Evolutionary conservation across 23 red algal species (phyloP).

Genomic region (Cyanidioschyzon merolae): DNA sequence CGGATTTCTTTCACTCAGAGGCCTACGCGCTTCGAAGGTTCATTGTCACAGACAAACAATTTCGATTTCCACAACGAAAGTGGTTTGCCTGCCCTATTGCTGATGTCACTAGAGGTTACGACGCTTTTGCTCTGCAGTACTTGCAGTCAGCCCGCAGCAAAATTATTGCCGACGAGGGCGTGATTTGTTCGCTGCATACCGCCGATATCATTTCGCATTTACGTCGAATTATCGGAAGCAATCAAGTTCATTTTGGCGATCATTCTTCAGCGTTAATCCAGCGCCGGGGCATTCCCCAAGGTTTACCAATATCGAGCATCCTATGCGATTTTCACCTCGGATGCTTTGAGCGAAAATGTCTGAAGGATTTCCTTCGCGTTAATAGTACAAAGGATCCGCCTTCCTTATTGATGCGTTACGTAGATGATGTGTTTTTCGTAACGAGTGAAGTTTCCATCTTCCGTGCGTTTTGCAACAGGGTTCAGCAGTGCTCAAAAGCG

Average conservation of each 20-base stretch:
- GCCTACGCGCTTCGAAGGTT: not conserved
- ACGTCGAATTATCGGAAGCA: not conserved
- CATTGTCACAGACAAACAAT: not conserved
- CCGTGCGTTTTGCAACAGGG: not conserved
- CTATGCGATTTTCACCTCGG: not conserved
- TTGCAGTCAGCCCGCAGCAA: not conserved
- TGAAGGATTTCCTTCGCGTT: not conserved
- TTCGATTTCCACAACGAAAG: not conserved
- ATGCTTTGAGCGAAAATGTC: not conserved
- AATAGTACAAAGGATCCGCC: not conserved
- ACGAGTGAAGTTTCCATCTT: not conserved
- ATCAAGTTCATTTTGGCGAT: not conserved
- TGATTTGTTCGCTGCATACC: not conserved
- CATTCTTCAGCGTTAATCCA: not conserved
- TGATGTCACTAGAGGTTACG: not conserved
- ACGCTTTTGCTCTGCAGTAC: not conserved
- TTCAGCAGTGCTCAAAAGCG: not conserved
- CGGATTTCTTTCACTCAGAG: not conserved
- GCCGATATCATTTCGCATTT: not conserved
- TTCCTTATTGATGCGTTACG: not conserved
- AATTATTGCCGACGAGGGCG: not conserved
- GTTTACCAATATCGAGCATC: conserved; percentile 2
- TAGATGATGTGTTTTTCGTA: conserved; percentile 2
- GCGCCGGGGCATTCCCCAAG: not conserved
- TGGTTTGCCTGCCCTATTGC: not conserved